Conservation (phyloP, 2,329 filamentous ascomycete species). For the Exophiala mesophila region DNA sequence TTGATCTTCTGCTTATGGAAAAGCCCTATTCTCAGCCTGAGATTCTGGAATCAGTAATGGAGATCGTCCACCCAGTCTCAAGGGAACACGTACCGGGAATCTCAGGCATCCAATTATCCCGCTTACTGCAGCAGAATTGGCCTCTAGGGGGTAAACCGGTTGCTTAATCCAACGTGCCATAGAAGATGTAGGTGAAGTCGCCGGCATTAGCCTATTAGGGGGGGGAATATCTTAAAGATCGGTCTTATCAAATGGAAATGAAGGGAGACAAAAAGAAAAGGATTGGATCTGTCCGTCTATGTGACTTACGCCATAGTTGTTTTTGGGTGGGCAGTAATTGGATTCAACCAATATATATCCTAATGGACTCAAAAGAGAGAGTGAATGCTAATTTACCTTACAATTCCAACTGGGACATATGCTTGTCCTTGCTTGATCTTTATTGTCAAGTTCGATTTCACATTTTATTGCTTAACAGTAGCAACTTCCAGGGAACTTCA, state of each 20-base stretch:
- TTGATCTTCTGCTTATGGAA: conserved; percentile 14
- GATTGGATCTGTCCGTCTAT: too few species aligned
- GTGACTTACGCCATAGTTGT: too few species aligned
- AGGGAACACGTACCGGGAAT: conserved; percentile 36
- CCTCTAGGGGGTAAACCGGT: conserved; percentile 49
- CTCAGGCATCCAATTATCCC: conserved; percentile 49
- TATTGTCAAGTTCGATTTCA: conserved; percentile 40
- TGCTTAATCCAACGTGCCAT: conserved; percentile 48
- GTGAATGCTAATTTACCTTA: conserved; percentile 44
- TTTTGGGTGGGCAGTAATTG: too few species aligned
- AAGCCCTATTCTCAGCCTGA: background rate
- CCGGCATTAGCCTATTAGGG: conserved; percentile 25
- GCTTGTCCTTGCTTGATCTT: conserved; percentile 47
- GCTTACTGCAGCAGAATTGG: conserved; percentile 50
- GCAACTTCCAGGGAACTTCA: conserved; percentile 33
- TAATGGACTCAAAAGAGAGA: too few species aligned
- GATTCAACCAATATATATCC: too few species aligned
- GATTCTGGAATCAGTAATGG: too few species aligned
- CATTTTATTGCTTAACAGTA: conserved; percentile 48
- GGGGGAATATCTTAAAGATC: too few species aligned
- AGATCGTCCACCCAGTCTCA: background rate
- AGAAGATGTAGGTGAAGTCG: conserved; percentile 40
- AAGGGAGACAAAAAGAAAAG: too few species aligned
- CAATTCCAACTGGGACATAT: conserved; percentile 52
- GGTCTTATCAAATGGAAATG: too few species aligned